Percentiles rank a stretch among this genome's conserved stretches.
These are phyloP conservation scores for Cladophialophora immunda DNA, from an alignment of 2,329 filamentous ascomycete species.

Conservation along the genomic window DNA sequence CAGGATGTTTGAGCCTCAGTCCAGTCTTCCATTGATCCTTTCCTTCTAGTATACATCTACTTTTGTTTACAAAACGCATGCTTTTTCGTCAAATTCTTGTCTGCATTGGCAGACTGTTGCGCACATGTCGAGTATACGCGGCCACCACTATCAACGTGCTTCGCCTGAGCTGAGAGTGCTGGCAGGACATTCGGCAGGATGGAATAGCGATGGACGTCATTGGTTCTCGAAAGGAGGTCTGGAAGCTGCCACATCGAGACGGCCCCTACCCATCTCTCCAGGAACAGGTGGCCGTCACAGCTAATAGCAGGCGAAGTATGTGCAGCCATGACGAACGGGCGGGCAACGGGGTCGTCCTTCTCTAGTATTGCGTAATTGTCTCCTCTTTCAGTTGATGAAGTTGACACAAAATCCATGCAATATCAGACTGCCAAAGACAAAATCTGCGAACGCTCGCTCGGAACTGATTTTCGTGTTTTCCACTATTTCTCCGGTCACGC, in stretches of 20 bases:
- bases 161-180: background rate
- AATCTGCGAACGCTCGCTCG: slow-evolving; percentile 91
- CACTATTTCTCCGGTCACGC: slow-evolving; percentile 37
- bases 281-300: background rate
- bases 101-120: background rate
- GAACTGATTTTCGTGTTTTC: slow-evolving; percentile 51
- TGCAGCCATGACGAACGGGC: background rate
- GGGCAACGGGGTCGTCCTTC: background rate
- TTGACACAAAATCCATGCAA: slow-evolving; percentile 99
- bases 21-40: background rate
- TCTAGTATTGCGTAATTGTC: background rate
- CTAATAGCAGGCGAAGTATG: background rate
- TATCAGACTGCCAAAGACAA: slow-evolving; percentile 90
- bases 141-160: background rate
- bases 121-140: background rate
- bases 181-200: background rate
- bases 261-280: background rate
- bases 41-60: background rate
- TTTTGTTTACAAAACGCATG: background rate
- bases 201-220: background rate
- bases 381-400: slow-evolving; percentile 84
- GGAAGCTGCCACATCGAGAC: background rate
- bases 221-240: background rate
- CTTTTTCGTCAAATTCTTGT: background rate
- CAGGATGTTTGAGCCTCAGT: background rate